phyloP scores from a whole-genome alignment of 768 basidiomycete species.

The Coprinopsis cinerea region DNA sequence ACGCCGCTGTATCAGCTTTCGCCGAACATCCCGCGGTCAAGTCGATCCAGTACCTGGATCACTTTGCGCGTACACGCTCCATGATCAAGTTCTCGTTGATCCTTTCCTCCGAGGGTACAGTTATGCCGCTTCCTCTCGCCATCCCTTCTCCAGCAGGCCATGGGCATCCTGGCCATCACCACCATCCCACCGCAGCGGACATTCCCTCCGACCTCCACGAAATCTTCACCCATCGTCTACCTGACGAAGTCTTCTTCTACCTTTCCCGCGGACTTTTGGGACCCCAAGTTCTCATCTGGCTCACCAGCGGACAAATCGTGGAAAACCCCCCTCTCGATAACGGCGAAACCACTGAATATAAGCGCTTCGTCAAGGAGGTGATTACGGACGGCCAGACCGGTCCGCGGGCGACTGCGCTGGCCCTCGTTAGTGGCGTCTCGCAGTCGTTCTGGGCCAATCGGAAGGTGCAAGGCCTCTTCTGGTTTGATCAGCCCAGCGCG shows the following conservation, averaged over 20 bases:
- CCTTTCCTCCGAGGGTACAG: slow-evolving; percentile 79
- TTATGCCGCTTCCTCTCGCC: slow-evolving; percentile 76
- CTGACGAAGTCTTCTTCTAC: slow-evolving; percentile 96
- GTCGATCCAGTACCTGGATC: slow-evolving; percentile 71
- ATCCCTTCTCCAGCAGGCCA: slow-evolving; percentile 45
- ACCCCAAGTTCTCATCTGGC: slow-evolving; percentile 91
- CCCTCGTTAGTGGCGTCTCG: slow-evolving; percentile 75
- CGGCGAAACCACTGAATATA: slow-evolving; percentile 93
- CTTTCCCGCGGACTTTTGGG: slow-evolving; percentile 87
- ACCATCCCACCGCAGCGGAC: slow-evolving; percentile 77
- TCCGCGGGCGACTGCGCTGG: slow-evolving; percentile 86
- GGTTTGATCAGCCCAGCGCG: slow-evolving; percentile 53
- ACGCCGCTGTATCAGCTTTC: slow-evolving; percentile 70
- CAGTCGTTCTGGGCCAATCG: slow-evolving; percentile 78
- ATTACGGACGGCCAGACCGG: slow-evolving; percentile 93
- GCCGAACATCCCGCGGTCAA: slow-evolving; percentile 82
- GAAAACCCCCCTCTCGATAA: slow-evolving; percentile 90
- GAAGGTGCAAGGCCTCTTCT: slow-evolving; percentile 68
- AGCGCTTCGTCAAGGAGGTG: slow-evolving; percentile 91
- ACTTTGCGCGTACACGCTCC: slow-evolving; percentile 82
- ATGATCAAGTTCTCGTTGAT: slow-evolving; percentile 92
- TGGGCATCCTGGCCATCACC: slow-evolving; percentile 51
- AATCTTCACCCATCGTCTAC: slow-evolving; percentile 89
- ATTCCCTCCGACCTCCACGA: slow-evolving; percentile 90
- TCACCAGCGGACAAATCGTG: slow-evolving; percentile 79